Percentiles rank a stretch among this genome's conserved stretches.
Conservation (phyloP, 148 eudicot species). For the Drosera capensis region DNA sequence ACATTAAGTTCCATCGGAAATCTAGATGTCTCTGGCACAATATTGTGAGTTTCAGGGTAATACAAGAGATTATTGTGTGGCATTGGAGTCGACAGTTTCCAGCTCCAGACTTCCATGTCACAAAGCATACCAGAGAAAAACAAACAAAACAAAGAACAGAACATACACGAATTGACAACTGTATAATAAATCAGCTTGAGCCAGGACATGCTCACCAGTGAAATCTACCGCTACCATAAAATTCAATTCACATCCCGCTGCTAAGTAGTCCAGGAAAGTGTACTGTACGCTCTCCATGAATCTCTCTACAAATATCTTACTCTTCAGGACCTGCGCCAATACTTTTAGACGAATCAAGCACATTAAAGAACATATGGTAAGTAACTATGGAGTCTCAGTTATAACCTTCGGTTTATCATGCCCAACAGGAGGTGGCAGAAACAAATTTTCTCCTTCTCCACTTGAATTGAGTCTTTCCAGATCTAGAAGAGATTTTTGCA, state of each 20-base stretch:
- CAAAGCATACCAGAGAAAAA: background rate
- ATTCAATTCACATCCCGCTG: constrained; percentile 73
- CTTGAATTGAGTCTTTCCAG: constrained; percentile 47
- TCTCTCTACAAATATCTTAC: constrained; percentile 67
- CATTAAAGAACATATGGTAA: constrained; percentile 1
- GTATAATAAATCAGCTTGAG: too few species aligned
- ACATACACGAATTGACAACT: background rate
- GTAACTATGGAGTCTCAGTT: background rate
- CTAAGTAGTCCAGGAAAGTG: constrained; percentile 83
- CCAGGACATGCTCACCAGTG: constrained; percentile 42
- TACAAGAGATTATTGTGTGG: too few species aligned
- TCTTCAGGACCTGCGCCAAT: constrained; percentile 68
- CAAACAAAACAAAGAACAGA: background rate
- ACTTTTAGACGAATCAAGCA: background rate
- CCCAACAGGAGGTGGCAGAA: constrained; percentile 28
- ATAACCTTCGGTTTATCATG: constrained; percentile 45
- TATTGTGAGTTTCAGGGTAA: too few species aligned
- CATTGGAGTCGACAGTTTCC: too few species aligned
- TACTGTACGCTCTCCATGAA: constrained; percentile 42
- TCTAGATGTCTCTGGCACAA: too few species aligned
- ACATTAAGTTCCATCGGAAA: too few species aligned
- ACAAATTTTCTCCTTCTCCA: constrained; percentile 40
- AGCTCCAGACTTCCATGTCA: background rate
- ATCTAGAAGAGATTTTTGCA: constrained; percentile 57
- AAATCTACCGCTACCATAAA: constrained; percentile 79